These are phyloP conservation scores for Rhynchosporium agropyri DNA, from an alignment of 2,329 filamentous ascomycete species.

Conservation along the genomic window DNA sequence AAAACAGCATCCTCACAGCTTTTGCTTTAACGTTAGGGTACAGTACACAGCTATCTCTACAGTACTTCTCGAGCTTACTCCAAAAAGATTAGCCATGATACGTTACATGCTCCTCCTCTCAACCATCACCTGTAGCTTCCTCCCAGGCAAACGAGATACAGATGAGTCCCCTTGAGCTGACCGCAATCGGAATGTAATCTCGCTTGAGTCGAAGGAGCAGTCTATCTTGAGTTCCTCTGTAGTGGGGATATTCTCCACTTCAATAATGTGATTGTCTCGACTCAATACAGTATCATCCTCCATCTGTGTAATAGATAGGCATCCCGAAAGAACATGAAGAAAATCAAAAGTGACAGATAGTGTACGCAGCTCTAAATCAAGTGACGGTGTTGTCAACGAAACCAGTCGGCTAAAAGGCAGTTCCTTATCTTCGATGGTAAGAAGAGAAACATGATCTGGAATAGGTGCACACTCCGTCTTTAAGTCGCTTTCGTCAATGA, in stretches of 20 bases:
- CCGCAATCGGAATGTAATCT: no score
- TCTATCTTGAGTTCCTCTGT: constrained; percentile 21
- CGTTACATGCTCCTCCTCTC: no score
- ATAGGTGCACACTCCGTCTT: constrained; percentile 7
- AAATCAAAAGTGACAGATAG: constrained; percentile 29
- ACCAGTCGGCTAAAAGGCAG: constrained; percentile 25
- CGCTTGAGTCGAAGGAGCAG: no score
- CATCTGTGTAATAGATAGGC: constrained; percentile 16
- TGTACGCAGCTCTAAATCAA: constrained; percentile 20
- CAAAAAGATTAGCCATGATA: no score
- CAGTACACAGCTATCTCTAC: no score
- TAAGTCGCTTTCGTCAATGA: constrained; percentile 9
- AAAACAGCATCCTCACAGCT: no score
- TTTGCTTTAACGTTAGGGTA: no score
- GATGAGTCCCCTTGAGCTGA: no score
- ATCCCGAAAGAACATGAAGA: constrained; percentile 20
- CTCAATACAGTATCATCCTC: constrained; percentile 4
- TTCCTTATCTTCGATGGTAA: constrained; percentile 18
- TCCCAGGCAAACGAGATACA: no score
- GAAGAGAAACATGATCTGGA: constrained; percentile 15
- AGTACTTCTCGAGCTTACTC: no score
- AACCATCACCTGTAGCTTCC: no score
- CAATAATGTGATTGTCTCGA: constrained; percentile 12
- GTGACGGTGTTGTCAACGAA: constrained; percentile 18
- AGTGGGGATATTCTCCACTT: constrained; percentile 27